Conservation (phyloP, 306 rosid species). For the Hippophae rhamnoides region DNA sequence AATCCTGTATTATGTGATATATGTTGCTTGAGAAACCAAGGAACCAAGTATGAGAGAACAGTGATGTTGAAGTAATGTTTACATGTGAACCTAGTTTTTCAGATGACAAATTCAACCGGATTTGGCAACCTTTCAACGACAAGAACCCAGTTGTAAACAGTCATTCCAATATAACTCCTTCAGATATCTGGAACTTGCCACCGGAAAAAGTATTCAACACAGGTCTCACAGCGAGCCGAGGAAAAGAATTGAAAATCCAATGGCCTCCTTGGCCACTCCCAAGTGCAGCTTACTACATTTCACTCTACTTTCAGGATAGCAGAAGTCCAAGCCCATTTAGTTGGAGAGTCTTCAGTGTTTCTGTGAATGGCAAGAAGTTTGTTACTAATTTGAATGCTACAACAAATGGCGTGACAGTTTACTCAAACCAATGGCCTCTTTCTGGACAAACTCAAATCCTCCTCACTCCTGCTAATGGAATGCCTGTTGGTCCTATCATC, state of each 20-base stretch:
- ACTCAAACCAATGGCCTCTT: slow-evolving; percentile 57
- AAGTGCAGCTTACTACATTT: slow-evolving; percentile 46
- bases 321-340: slow-evolving; percentile 55
- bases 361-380: slow-evolving; percentile 48
- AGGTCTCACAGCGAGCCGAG: slow-evolving; percentile 53
- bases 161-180: slow-evolving; percentile 35
- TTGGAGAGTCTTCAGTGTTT: slow-evolving; percentile 70
- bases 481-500: slow-evolving; percentile 63
- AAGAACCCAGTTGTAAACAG: slow-evolving; percentile 34
- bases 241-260: slow-evolving; percentile 42
- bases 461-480: slow-evolving; percentile 32
- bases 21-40: background rate
- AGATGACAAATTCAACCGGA: slow-evolving; percentile 74
- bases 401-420: slow-evolving; percentile 55
- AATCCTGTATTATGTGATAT: too few species aligned
- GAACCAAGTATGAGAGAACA: background rate
- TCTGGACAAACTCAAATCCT: slow-evolving; percentile 50
- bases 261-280: slow-evolving; percentile 64
- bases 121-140: slow-evolving; percentile 69
- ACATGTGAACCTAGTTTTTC: slow-evolving; percentile 57
- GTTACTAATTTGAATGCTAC: slow-evolving; percentile 46
- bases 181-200: slow-evolving; percentile 75
- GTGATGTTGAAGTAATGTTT: background rate
- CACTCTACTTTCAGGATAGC: slow-evolving; percentile 80
- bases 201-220: slow-evolving; percentile 35